phyloP scores from a whole-genome alignment of 257 asterid species.

The Solanum piurae region DNA sequence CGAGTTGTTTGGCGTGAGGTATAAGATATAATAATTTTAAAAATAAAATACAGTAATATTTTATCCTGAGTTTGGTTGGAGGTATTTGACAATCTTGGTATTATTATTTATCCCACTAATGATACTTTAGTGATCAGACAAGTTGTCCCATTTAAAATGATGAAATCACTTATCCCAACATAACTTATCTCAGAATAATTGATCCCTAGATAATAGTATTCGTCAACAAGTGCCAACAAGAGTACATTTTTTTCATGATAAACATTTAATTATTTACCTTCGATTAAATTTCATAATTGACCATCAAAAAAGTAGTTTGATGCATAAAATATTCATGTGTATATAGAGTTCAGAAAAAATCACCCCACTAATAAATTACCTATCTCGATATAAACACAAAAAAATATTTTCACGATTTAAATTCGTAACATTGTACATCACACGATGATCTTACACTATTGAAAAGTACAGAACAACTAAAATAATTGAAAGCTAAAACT shows the following conservation, averaged over 20 bases:
- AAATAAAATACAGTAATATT: too few species aligned
- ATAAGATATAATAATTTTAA: too few species aligned
- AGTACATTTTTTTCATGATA: neutral
- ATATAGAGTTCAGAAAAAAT: too few species aligned
- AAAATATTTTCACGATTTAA: fast-evolving
- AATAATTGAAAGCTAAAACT: neutral
- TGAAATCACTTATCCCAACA: too few species aligned
- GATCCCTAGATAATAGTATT: neutral
- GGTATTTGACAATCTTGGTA: too few species aligned
- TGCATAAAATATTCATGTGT: neutral
- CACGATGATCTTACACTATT: neutral
- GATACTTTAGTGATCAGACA: too few species aligned
- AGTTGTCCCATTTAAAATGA: too few species aligned
- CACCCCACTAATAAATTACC: neutral
- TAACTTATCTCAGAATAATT: fast-evolving
- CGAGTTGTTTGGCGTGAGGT: too few species aligned
- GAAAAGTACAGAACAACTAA: neutral
- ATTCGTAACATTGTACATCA: neutral
- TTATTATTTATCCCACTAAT: too few species aligned
- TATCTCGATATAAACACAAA: fast-evolving
- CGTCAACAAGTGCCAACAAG: neutral
- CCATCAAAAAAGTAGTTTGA: neutral
- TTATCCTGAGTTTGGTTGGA: too few species aligned
- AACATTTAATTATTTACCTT: neutral
- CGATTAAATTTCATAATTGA: neutral